Base-by-base conservation (phyloP, 2,329 filamentous ascomycete genomes). In the Aureobasidium mangrovei region DNA sequence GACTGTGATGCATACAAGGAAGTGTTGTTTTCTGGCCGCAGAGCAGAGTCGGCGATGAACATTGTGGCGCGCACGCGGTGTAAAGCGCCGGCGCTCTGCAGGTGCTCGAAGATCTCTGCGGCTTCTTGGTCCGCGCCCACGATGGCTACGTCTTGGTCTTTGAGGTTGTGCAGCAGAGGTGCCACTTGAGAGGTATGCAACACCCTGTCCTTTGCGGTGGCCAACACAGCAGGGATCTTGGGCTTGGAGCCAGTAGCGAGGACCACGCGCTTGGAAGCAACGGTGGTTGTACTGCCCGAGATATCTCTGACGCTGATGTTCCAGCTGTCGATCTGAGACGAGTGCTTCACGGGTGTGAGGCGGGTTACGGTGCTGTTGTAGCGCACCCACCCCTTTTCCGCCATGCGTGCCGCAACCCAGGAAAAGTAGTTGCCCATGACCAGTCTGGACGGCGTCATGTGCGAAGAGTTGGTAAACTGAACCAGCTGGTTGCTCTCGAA, bases 381-480 rank as follows among this genome's bases (percentile, higher is more conserved):
- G 2, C 49, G 35, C 4, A 64, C 59, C 63, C 63, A 65, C 7
- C 59, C 60, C 9, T 57, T 55, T 10, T 57, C 48, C 6, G 57
- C 43, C 39, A 65, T 60, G 36, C 61, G 56, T 7, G 54, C 44
- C 27, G 61, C 63, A 18, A 60, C 61, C 64, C 64, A 65, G 7
- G 43, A 35, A 27, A 65, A 60, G 49, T 65, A 65, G 28, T 60
- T 56, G 12, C 54, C 58, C 56, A 64, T 63, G 3, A 63, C 54
- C 38, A 58, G 48, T 41, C 61, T 47, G 7, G 58, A 57, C 1
- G 64, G 63, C 7, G 54, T 56, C 32, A 65, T 58, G 35, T 57
- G 57, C n/a, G 62, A 63, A 32, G 61, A 58, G 45, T 65, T 65
- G 40, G 62, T 60, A 55, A 63, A 65, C 4, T 54, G 57, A 12